A percentile compares a stretch with the other conserved stretches of the same genome.
These are phyloP conservation scores for Fusarium incarnatum DNA, from an alignment of 2,329 filamentous ascomycete genomes.

Conservation along the genomic window DNA sequence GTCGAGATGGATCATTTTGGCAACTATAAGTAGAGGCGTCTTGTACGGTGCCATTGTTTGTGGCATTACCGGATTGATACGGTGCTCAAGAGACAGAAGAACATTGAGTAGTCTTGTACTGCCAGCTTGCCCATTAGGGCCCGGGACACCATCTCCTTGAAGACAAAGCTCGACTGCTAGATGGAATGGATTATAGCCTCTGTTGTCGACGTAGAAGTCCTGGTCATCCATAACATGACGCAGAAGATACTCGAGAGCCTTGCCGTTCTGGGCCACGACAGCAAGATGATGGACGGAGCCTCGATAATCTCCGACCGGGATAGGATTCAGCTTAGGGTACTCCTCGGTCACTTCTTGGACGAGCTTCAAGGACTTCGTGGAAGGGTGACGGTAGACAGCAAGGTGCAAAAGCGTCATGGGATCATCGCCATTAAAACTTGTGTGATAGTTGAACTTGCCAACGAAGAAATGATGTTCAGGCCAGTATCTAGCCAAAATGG, in stretches of 20 bases:
- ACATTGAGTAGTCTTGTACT: not conserved
- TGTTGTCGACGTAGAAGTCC: not conserved
- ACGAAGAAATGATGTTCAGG: not conserved
- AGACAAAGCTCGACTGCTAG: not conserved
- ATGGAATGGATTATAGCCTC: slow-evolving; percentile 11
- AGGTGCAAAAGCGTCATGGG: not conserved
- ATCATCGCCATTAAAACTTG: too few relatives aligned
- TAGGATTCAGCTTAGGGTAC: not conserved
- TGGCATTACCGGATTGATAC: slow-evolving; percentile 6
- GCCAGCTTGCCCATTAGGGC: not conserved
- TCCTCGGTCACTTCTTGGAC: not conserved
- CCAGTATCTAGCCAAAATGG: not conserved
- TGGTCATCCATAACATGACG: not conserved
- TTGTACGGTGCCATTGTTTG: slow-evolving; percentile 5
- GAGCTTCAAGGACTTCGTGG: accelerated
- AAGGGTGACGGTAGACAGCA: not conserved
- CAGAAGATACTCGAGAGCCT: not conserved
- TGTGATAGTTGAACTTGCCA: not conserved
- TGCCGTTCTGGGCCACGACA: not conserved
- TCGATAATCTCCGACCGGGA: not conserved
- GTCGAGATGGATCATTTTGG: not conserved
- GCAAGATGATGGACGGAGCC: slow-evolving; percentile 15
- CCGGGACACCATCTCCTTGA: not conserved
- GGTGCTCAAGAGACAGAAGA: not conserved
- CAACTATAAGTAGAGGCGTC: not conserved